Conservation (phyloP, 2,329 filamentous ascomycete species). For the Raffaelea arxii region DNA sequence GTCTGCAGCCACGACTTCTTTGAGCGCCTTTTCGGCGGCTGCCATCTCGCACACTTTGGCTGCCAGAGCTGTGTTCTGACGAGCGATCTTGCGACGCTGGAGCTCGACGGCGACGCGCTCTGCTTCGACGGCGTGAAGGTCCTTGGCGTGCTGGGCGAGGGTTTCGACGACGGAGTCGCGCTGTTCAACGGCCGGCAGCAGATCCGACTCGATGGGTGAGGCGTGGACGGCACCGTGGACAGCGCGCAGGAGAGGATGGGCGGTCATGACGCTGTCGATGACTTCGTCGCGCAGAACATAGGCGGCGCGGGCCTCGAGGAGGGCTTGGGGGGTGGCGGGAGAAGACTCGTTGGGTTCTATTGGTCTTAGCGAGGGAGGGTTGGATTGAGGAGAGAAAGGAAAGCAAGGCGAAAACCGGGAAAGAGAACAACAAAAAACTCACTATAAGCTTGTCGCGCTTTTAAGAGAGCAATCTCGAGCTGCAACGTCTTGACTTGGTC, state of each 20-base stretch:
- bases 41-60: constrained; percentile 51
- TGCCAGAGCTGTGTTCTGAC: constrained; percentile 54
- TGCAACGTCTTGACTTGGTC: constrained; percentile 62
- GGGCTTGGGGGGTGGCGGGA: no score
- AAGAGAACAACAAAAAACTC: no score
- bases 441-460: constrained; percentile 31
- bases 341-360: no score
- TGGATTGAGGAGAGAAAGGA: no score
- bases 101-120: constrained; percentile 48
- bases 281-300: constrained; percentile 63
- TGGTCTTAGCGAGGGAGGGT: no score
- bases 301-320: constrained; percentile 60
- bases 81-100: constrained; percentile 44
- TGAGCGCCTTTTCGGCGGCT: constrained; percentile 39
- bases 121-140: constrained; percentile 39
- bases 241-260: constrained; percentile 67
- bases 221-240: constrained; percentile 59
- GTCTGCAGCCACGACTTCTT: constrained; percentile 33
- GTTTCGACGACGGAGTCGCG: constrained; percentile 58
- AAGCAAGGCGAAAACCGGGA: no score
- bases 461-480: constrained; percentile 60
- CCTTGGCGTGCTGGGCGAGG: constrained; percentile 49
- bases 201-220: constrained; percentile 56
- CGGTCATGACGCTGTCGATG: constrained; percentile 57
- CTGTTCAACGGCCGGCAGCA: constrained; percentile 55